A percentile compares a stretch with the other conserved stretches of the same genome.
phyloP scores from a whole-genome alignment of 768 basidiomycete genomes.

The Termitomyces sp. region DNA sequence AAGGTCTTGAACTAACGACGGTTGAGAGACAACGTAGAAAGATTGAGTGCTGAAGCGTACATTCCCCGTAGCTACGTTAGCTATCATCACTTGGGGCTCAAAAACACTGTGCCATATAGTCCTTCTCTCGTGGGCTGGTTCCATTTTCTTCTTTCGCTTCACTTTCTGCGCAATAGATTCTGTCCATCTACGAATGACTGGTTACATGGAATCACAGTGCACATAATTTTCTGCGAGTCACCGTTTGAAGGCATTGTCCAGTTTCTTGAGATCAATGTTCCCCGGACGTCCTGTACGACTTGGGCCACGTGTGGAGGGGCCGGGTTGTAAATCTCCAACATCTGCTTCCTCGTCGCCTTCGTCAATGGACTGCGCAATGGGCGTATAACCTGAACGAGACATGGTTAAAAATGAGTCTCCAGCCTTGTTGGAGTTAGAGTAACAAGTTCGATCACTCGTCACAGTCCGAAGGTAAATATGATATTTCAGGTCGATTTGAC shows the following conservation, averaged over 20 bases:
- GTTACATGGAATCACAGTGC: background rate
- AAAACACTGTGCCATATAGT: constrained; percentile 81
- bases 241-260: constrained; percentile 85
- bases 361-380: constrained; percentile 34
- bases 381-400: constrained; percentile 44
- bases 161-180: constrained; percentile 83
- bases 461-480: too few relatives aligned
- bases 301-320: constrained; percentile 26
- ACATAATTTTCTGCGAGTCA: constrained; percentile 15
- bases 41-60: constrained; percentile 22
- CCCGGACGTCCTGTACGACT: constrained; percentile 43
- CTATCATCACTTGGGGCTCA: constrained; percentile 49
- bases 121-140: constrained; percentile 55
- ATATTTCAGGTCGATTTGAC: too few relatives aligned
- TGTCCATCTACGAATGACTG: constrained; percentile 56
- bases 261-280: constrained; percentile 71
- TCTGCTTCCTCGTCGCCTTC: constrained; percentile 38
- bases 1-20: constrained; percentile 61
- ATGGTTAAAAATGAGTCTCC: constrained; percentile 12
- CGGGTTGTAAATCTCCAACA: constrained; percentile 24
- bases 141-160: constrained; percentile 72
- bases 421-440: background rate
- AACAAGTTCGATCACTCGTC: constrained; percentile 3
- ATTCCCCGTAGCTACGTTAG: constrained; percentile 25
- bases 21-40: background rate